These are phyloP conservation scores for Exophiala oligosperma DNA, from an alignment of 2,329 filamentous ascomycete genomes.

Conservation along the genomic window DNA sequence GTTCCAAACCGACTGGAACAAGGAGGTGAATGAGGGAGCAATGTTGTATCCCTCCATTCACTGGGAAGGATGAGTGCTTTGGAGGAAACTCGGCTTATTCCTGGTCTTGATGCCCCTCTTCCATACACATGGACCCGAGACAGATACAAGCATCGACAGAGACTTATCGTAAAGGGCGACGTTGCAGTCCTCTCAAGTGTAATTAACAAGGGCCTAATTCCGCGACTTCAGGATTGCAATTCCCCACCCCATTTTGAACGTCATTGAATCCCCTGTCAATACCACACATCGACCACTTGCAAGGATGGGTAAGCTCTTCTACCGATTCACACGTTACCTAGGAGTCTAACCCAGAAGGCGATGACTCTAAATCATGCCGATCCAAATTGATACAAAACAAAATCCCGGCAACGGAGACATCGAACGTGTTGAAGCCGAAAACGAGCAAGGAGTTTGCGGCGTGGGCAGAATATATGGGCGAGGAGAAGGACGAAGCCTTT, in stretches of 20 bases:
- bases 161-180: too few relatives aligned
- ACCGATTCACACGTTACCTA: neutral
- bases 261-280: neutral
- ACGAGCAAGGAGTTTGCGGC: conserved; percentile 8
- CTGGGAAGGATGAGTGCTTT: neutral
- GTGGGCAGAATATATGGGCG: conserved; percentile 13
- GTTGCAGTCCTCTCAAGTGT: too few relatives aligned
- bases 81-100: neutral
- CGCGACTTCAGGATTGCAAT: neutral
- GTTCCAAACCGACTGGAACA: neutral
- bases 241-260: neutral
- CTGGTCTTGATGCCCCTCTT: neutral
- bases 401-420: neutral
- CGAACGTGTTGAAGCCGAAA: neutral
- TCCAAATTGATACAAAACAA: neutral
- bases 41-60: neutral
- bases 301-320: neutral
- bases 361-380: neutral
- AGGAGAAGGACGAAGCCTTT: conserved; percentile 8
- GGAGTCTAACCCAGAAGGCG: neutral
- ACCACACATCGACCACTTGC: neutral
- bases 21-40: neutral
- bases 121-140: neutral
- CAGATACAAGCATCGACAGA: neutral
- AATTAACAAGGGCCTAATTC: too few relatives aligned